phyloP scores from a whole-genome alignment of 163 green algal genomes.

The Chloromonas sp. region DNA sequence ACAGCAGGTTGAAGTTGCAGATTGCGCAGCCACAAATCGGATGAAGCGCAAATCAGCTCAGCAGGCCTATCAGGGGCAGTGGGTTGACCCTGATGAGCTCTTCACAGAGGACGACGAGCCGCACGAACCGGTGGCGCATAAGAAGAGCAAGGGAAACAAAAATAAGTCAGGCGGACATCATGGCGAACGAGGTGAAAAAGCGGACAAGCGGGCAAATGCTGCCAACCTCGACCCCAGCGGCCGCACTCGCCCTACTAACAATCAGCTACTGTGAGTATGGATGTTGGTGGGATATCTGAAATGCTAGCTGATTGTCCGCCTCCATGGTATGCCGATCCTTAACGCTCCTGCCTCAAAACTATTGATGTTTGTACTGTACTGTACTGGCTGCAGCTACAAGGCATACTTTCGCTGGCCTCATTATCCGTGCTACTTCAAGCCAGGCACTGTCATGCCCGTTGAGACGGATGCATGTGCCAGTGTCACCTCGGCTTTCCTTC shows the following conservation, averaged over 20 bases:
- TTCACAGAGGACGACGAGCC: neutral
- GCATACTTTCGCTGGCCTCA: constrained; percentile 89
- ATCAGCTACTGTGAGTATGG: constrained; percentile 82
- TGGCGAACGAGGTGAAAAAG: neutral
- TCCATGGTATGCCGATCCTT: neutral
- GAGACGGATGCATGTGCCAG: constrained; percentile 86
- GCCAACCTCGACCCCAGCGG: neutral
- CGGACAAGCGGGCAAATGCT: neutral
- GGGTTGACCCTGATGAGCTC: too few species aligned
- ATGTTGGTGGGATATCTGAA: constrained; percentile 2
- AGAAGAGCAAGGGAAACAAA: neutral
- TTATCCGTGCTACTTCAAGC: constrained; percentile 56
- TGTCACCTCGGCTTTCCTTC: constrained; percentile 86
- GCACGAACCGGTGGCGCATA: neutral
- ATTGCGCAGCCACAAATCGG: too few species aligned
- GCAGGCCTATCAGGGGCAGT: too few species aligned
- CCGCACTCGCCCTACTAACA: constrained; percentile 82
- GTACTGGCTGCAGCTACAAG: constrained; percentile 59
- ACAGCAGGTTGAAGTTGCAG: too few species aligned
- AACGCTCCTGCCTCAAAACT: neutral
- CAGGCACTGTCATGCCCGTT: constrained; percentile 40
- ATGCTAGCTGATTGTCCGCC: neutral
- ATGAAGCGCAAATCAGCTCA: too few species aligned
- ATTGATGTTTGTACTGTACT: neutral
- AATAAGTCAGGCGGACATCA: neutral